phyloP scores from a whole-genome alignment of 2,329 filamentous ascomycete species.

The Talaromyces atroroseus region DNA sequence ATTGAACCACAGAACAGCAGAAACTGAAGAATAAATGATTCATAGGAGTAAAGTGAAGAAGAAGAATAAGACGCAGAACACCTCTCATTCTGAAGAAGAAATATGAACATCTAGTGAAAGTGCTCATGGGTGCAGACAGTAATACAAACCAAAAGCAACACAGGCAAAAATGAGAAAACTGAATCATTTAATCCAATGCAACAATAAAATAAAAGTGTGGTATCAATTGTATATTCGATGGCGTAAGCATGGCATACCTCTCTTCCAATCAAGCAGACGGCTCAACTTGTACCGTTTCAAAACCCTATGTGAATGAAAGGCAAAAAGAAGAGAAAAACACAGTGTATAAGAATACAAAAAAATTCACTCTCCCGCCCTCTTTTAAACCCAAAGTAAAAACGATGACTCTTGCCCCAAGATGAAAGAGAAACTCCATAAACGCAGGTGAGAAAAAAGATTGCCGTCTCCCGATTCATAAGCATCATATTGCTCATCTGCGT shows the following conservation, averaged over 20 bases:
- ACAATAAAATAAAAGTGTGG: background rate
- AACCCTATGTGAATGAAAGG: constrained; percentile 19
- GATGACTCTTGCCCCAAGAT: constrained; percentile 11
- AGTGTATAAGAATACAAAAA: background rate
- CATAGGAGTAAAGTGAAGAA: too few relatives aligned
- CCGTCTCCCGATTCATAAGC: constrained; percentile 6
- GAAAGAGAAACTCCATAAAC: constrained; percentile 14
- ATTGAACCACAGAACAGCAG: too few relatives aligned
- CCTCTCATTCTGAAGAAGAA: background rate
- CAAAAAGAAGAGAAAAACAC: constrained; percentile 19
- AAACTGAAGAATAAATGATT: too few relatives aligned
- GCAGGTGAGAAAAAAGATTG: background rate
- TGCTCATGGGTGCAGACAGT: background rate
- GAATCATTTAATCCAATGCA: background rate
- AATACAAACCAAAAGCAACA: background rate
- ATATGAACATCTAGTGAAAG: background rate
- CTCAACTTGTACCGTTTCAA: background rate
- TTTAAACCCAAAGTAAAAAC: background rate
- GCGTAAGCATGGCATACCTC: constrained; percentile 5
- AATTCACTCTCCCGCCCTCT: background rate
- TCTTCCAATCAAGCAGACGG: background rate
- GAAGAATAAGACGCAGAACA: too few relatives aligned
- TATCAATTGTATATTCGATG: constrained; percentile 8
- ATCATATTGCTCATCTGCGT: constrained; percentile 4
- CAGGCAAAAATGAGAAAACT: background rate